Evolutionary conservation across 257 asterid genomes (phyloP).

Genomic region (Datura wrightii): DNA sequence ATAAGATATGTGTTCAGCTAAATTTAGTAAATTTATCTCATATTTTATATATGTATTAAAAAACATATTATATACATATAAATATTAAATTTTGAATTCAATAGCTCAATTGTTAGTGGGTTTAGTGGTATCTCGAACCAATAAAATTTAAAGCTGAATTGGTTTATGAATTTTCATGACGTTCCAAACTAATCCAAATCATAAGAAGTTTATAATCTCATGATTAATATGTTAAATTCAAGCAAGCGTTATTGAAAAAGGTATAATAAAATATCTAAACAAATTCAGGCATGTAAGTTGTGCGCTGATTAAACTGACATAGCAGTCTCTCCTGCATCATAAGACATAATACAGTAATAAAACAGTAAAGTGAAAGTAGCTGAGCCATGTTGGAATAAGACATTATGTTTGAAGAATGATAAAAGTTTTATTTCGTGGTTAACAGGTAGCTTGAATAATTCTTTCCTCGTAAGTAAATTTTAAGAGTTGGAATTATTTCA

Average conservation of each 20-base stretch:
- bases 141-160: background rate
- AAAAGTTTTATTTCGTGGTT: too few species aligned
- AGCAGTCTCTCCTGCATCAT: background rate
- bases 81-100: too few species aligned
- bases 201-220: background rate
- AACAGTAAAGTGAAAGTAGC: slow-evolving; percentile 28
- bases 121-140: background rate
- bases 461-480: too few species aligned
- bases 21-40: too few species aligned
- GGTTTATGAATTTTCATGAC: too few species aligned
- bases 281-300: slow-evolving; percentile 1
- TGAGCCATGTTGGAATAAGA: slow-evolving; percentile 5
- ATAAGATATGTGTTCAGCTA: too few species aligned
- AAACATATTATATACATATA: too few species aligned
- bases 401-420: too few species aligned
- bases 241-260: background rate
- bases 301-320: background rate
- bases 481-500: too few species aligned
- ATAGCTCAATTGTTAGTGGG: too few species aligned
- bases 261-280: background rate
- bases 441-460: too few species aligned
- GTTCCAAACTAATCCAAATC: background rate
- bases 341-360: slow-evolving; percentile 22
- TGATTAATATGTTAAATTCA: background rate
- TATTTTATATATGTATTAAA: too few species aligned